phyloP scores from a whole-genome alignment of 2,329 filamentous ascomycete species.

The Ceratocystis destructans region DNA sequence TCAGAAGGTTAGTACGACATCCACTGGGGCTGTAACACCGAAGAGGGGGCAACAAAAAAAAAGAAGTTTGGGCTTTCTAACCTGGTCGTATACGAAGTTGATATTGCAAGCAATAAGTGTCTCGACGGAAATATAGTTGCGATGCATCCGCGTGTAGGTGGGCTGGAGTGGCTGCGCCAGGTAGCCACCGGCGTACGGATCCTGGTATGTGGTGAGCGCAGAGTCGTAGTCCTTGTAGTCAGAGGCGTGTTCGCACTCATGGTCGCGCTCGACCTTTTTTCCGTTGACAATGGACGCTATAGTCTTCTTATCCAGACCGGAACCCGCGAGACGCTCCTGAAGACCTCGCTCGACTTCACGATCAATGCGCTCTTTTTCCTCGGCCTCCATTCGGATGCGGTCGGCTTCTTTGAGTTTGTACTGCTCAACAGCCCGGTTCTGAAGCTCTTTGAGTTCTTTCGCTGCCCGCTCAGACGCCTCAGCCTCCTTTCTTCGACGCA shows the following conservation, averaged over 20 bases:
- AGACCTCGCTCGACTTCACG: slow-evolving; percentile 42
- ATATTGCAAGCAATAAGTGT: slow-evolving; percentile 42
- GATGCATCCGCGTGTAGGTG: slow-evolving; percentile 51
- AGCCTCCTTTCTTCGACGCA: slow-evolving; percentile 29
- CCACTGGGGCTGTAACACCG: no score
- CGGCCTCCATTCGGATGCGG: slow-evolving; percentile 33
- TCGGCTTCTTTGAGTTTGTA: slow-evolving; percentile 38
- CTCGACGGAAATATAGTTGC: slow-evolving; percentile 48
- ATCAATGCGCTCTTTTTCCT: slow-evolving; percentile 37
- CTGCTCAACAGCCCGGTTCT: slow-evolving; percentile 38
- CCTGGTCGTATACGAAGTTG: slow-evolving; percentile 44
- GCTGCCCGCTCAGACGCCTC: slow-evolving; percentile 33
- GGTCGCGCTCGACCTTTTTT: slow-evolving; percentile 28
- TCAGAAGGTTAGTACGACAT: no score
- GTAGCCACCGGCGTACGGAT: background rate
- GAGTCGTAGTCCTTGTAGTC: background rate
- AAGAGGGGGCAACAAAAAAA: background rate
- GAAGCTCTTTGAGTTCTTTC: slow-evolving; percentile 33
- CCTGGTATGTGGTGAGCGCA: background rate
- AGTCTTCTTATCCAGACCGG: slow-evolving; percentile 44
- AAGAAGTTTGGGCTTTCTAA: slow-evolving; percentile 26
- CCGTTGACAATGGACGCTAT: slow-evolving; percentile 47
- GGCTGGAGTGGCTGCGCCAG: slow-evolving; percentile 27
- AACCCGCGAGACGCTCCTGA: slow-evolving; percentile 43
- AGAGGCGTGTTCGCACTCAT: background rate